phyloP scores from a whole-genome alignment of 768 basidiomycete genomes.

The Suillus americanus region DNA sequence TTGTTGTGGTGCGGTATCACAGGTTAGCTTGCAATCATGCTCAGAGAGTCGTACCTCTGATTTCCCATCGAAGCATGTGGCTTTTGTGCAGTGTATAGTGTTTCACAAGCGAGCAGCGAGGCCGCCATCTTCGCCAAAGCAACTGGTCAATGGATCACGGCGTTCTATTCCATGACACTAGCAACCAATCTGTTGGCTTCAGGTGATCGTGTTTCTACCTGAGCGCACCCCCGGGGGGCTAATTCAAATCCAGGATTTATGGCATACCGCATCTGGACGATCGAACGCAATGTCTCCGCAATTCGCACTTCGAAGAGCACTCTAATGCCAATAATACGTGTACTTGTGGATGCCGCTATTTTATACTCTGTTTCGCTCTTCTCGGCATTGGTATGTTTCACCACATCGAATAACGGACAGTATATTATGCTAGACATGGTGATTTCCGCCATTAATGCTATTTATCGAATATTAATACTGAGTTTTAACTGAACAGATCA shows the following conservation, averaged over 20 bases:
- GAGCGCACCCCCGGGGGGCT: too few species aligned
- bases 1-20: slow-evolving; percentile 3
- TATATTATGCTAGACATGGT: too few species aligned
- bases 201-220: neutral
- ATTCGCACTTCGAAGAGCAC: neutral
- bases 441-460: too few species aligned
- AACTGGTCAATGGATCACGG: slow-evolving; percentile 9
- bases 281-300: neutral
- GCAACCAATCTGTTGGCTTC: slow-evolving; percentile 2
- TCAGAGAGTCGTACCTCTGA: neutral
- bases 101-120: slow-evolving; percentile 1
- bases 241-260: neutral
- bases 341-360: too few species aligned
- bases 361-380: too few species aligned
- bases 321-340: too few species aligned
- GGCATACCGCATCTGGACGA: neutral
- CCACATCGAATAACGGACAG: too few species aligned
- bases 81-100: neutral
- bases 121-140: neutral
- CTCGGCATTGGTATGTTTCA: too few species aligned
- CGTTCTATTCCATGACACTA: slow-evolving; percentile 6
- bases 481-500: too few species aligned
- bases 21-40: neutral
- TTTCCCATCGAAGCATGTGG: neutral
- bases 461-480: too few species aligned